Conservation (phyloP, 2,329 filamentous ascomycete genomes). For the Microcera coccophila region DNA sequence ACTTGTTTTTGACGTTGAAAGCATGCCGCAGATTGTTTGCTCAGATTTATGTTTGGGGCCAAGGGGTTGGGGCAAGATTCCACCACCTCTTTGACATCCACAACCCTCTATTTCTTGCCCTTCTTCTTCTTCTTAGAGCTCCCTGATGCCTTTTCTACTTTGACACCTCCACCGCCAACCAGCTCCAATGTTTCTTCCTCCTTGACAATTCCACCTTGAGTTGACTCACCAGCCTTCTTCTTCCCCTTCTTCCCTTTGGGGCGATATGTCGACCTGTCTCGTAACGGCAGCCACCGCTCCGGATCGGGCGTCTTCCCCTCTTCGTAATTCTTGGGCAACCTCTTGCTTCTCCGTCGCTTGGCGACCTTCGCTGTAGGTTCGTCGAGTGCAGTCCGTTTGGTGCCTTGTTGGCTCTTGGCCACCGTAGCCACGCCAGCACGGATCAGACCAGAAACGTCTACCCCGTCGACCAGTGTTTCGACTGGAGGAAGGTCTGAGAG, state of each 20-base stretch:
- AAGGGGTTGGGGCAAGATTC: background rate
- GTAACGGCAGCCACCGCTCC: conserved; percentile 88
- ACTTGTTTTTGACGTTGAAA: no score
- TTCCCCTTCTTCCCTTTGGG: conserved; percentile 92
- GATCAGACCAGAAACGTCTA: conserved; percentile 62
- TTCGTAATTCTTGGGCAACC: conserved; percentile 70
- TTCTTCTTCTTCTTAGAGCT: conserved; percentile 49
- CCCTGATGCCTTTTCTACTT: conserved; percentile 56
- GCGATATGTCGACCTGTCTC: conserved; percentile 81
- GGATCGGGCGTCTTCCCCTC: conserved; percentile 78
- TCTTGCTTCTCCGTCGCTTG: conserved; percentile 57
- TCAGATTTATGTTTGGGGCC: background rate
- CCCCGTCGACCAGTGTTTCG: conserved; percentile 55
- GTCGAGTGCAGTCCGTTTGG: conserved; percentile 47
- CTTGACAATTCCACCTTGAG: conserved; percentile 78
- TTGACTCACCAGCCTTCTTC: conserved; percentile 72
- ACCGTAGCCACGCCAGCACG: conserved; percentile 56
- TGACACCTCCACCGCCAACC: conserved; percentile 61
- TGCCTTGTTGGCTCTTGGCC: conserved; percentile 35
- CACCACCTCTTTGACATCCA: no score
- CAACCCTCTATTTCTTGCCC: conserved; percentile 46
- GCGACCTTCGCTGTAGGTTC: conserved; percentile 39
- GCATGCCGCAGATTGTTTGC: background rate
- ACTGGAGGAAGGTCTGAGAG: conserved; percentile 58
- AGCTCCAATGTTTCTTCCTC: conserved; percentile 67